phyloP scores from a whole-genome alignment of 805 yeast species.

The Candida anglica region DNA sequence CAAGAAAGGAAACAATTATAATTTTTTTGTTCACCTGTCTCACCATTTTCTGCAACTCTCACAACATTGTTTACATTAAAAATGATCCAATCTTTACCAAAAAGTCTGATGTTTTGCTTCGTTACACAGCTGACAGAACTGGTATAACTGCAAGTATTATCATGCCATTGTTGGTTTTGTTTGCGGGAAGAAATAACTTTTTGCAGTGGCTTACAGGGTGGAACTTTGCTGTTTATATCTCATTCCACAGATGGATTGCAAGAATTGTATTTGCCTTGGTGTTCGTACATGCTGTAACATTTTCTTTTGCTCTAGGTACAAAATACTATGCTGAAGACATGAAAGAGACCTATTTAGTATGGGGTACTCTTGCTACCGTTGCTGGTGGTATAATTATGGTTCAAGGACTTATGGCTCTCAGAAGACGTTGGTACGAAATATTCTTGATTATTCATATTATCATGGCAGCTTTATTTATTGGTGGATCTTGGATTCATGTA shows the following conservation, averaged over 20 bases:
- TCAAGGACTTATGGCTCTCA: slow-evolving; percentile 29
- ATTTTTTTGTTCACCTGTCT: slow-evolving; percentile 26
- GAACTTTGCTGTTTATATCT: slow-evolving; percentile 40
- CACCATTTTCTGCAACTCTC: slow-evolving; percentile 19
- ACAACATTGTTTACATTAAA: slow-evolving; percentile 18
- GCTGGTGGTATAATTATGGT: slow-evolving; percentile 25
- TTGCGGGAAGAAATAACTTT: slow-evolving; percentile 63
- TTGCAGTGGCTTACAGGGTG: slow-evolving; percentile 58
- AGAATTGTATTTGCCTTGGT: slow-evolving; percentile 25
- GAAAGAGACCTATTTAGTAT: slow-evolving; percentile 17
- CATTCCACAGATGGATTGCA: slow-evolving; percentile 45
- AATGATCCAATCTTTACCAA: slow-evolving; percentile 34
- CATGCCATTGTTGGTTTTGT: slow-evolving; percentile 51
- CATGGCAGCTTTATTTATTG: slow-evolving; percentile 38
- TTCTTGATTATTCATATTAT: slow-evolving; percentile 31
- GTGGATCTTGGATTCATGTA: slow-evolving; percentile 43
- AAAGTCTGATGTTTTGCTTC: slow-evolving; percentile 18
- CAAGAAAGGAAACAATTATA: slow-evolving; percentile 33
- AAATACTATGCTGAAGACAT: slow-evolving; percentile 9
- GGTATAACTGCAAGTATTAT: slow-evolving; percentile 44
- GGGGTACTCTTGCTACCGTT: slow-evolving; percentile 38
- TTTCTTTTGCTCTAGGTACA: slow-evolving; percentile 12
- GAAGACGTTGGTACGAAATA: slow-evolving; percentile 35
- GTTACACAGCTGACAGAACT: slow-evolving; percentile 47
- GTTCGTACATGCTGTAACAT: slow-evolving; percentile 28